These are phyloP conservation scores for Ophiocordyceps camponoti-rufipedis DNA, from an alignment of 2,329 filamentous ascomycete species.

Conservation along the genomic window DNA sequence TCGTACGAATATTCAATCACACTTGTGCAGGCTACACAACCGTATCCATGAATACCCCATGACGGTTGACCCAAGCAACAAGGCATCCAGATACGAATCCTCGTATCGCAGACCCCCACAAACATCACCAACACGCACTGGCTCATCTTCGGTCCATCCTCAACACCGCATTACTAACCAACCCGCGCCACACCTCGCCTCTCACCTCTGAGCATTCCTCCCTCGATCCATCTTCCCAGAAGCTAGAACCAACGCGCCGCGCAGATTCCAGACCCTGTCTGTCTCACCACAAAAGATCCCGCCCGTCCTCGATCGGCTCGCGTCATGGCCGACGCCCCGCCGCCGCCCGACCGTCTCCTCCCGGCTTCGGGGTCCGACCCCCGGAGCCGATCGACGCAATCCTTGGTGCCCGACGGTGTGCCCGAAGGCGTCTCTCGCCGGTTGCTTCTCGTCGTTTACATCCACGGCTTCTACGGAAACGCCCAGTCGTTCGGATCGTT, in stretches of 20 bases:
- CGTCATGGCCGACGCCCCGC: neutral
- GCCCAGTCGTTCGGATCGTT: slow-evolving; percentile 79
- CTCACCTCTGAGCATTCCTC: neutral
- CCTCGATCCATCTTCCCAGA: neutral
- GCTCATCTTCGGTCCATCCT: neutral
- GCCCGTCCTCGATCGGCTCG: neutral
- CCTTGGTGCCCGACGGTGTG: slow-evolving; percentile 14
- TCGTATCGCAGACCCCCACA: neutral
- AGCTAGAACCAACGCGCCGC: neutral
- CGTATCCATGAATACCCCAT: too few species aligned
- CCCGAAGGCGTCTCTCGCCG: slow-evolving; percentile 17
- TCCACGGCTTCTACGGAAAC: slow-evolving; percentile 82
- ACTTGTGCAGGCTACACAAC: neutral
- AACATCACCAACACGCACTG: neutral
- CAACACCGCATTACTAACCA: neutral
- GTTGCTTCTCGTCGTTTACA: slow-evolving; percentile 58
- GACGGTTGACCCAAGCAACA: too few species aligned
- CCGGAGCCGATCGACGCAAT: slow-evolving; percentile 29
- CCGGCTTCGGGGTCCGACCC: slow-evolving; percentile 18
- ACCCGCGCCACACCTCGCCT: neutral
- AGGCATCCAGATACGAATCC: too few species aligned
- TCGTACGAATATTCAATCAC: neutral
- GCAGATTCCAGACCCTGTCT: neutral
- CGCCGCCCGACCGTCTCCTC: neutral
- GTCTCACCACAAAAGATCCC: neutral